A percentile compares a stretch with the other conserved stretches of the same genome.
These are phyloP conservation scores for Plectosphaerella plurivora DNA, from an alignment of 2,329 filamentous ascomycete genomes.

Conservation along the genomic window DNA sequence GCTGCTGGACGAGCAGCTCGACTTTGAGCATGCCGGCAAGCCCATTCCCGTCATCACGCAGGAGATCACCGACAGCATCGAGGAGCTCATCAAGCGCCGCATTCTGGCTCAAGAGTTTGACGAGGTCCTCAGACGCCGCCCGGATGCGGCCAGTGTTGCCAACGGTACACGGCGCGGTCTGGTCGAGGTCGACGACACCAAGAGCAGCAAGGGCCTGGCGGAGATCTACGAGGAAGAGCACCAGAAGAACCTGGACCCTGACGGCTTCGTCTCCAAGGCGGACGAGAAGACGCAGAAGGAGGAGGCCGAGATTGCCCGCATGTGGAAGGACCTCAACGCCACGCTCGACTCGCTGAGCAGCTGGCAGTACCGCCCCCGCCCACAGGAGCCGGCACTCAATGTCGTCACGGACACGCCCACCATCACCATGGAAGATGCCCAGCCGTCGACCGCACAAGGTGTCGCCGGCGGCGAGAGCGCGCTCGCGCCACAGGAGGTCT, in stretches of 20 bases:
- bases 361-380: slow-evolving; percentile 93
- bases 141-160: slow-evolving; percentile 64
- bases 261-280: slow-evolving; percentile 72
- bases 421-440: slow-evolving; percentile 90
- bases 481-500: slow-evolving; percentile 92
- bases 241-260: slow-evolving; percentile 70
- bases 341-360: slow-evolving; percentile 86
- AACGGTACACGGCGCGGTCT: slow-evolving; percentile 62
- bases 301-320: slow-evolving; percentile 73
- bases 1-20: slow-evolving; percentile 87
- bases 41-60: slow-evolving; percentile 91
- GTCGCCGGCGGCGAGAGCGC: slow-evolving; percentile 65
- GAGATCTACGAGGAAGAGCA: slow-evolving; percentile 95
- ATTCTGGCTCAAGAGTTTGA: slow-evolving; percentile 90
- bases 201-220: slow-evolving; percentile 80
- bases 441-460: slow-evolving; percentile 76
- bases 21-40: slow-evolving; percentile 93
- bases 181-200: slow-evolving; percentile 80
- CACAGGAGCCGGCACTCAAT: slow-evolving; percentile 73
- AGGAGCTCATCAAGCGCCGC: slow-evolving; percentile 88
- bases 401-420: slow-evolving; percentile 89
- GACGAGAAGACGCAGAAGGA: slow-evolving; percentile 80
- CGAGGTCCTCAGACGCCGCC: slow-evolving; percentile 78
- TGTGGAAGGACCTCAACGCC: slow-evolving; percentile 78
- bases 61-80: slow-evolving; percentile 85